Evolutionary conservation across 208 protist species (phyloP).

Genomic region (Trypanosoma theileri): DNA sequence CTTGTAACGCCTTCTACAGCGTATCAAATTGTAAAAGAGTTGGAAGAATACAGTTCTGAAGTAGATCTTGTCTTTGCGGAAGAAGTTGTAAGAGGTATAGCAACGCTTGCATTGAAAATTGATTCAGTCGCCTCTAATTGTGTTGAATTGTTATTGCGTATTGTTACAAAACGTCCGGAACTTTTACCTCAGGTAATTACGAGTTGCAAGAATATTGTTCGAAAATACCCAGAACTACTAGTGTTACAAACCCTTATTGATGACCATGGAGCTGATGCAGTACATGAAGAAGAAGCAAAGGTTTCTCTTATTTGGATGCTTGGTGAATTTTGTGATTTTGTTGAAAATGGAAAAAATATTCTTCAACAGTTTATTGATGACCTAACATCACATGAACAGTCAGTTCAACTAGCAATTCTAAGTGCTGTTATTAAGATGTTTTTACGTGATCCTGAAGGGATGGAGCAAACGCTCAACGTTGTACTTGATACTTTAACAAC

Average conservation of each 20-base stretch:
- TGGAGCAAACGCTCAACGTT: slow-evolving; percentile 64
- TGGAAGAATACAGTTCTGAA: slow-evolving; percentile 97
- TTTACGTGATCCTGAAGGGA: slow-evolving; percentile 85
- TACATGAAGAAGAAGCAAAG: slow-evolving; percentile 98
- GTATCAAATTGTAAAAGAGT: slow-evolving; percentile 93
- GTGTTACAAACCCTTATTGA: slow-evolving; percentile 67
- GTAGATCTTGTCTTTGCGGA: slow-evolving; percentile 98
- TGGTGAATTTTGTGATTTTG: slow-evolving; percentile 97
- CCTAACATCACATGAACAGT: slow-evolving; percentile 84
- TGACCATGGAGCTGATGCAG: slow-evolving; percentile 73
- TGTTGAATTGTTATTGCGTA: slow-evolving; percentile 80
- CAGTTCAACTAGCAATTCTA: slow-evolving; percentile 91
- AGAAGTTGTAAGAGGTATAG: slow-evolving; percentile 96
- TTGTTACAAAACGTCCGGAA: slow-evolving; percentile 54
- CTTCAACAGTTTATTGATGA: slow-evolving; percentile 96
- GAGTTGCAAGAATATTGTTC: slow-evolving; percentile 84
- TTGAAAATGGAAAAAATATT: slow-evolving; percentile 95
- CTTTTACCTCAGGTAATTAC: slow-evolving; percentile 74
- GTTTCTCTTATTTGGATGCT: slow-evolving; percentile 99
- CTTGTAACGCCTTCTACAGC: slow-evolving; percentile 95
- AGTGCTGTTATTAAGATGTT: slow-evolving; percentile 99
- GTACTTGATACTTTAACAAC: slow-evolving; percentile 70
- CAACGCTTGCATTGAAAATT: slow-evolving; percentile 98
- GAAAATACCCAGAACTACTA: slow-evolving; percentile 78
- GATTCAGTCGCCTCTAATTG: slow-evolving; percentile 94